These are phyloP conservation scores for Trichosanthes truncata DNA, from an alignment of 306 rosid genomes.

Conservation along the genomic window DNA sequence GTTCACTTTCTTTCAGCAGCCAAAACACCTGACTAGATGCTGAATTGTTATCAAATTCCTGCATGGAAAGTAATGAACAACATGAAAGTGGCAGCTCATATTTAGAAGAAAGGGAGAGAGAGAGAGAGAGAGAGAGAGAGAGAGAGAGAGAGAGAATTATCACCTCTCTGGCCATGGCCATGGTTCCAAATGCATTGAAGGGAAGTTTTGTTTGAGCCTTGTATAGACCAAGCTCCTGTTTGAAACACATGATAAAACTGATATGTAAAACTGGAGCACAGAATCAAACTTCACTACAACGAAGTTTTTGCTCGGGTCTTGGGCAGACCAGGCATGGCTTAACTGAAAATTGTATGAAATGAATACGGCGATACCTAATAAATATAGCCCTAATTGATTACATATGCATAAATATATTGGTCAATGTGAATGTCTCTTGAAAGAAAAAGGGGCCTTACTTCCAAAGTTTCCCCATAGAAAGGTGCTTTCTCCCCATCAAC, in stretches of 20 bases:
- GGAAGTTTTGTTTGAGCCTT: constrained; percentile 98
- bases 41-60: constrained; percentile 93
- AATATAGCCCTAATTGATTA: background rate
- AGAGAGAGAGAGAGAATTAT: constrained; percentile 13
- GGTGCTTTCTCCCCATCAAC: constrained; percentile 78
- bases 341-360: background rate
- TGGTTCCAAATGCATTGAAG: constrained; percentile 95
- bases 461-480: constrained; percentile 81
- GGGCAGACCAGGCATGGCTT: background rate
- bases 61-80: constrained; percentile 7
- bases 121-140: background rate
- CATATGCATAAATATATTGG: background rate
- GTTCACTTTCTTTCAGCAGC: constrained; percentile 92
- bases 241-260: constrained; percentile 10
- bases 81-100: background rate
- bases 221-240: constrained; percentile 95
- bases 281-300: background rate
- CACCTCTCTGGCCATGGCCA: constrained; percentile 99
- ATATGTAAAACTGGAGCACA: background rate
- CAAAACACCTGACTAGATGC: constrained; percentile 90
- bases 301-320: background rate
- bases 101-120: background rate
- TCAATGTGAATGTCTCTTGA: background rate
- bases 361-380: background rate
- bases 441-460: constrained; percentile 37